Conservation (phyloP, 345 rosid genomes). For the Arabidopsis arenosa region DNA sequence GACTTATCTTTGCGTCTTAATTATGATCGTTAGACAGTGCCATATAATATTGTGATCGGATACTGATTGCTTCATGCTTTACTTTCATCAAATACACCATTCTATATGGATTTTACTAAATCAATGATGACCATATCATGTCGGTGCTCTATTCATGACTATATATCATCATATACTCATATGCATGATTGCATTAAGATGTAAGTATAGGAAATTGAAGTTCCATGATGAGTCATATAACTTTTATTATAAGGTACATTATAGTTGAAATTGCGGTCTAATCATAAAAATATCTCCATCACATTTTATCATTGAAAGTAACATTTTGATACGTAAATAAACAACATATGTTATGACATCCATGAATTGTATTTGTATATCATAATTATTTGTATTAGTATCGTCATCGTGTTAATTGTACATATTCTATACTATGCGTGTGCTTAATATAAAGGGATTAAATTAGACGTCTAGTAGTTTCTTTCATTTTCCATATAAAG, state of each 20-base stretch:
- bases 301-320: no score
- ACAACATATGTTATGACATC: no score
- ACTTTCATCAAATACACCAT: no score
- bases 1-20: constrained; percentile 23
- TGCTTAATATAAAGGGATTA: background rate
- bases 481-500: constrained; percentile 27
- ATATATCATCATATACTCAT: no score
- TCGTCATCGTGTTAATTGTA: background rate
- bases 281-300: no score
- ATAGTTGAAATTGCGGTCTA: no score
- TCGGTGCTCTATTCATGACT: background rate
- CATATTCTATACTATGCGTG: background rate
- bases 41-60: background rate
- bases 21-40: constrained; percentile 13
- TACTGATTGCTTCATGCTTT: constrained; percentile 5
- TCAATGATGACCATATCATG: background rate
- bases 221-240: background rate
- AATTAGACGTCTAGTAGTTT: constrained; percentile 26
- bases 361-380: background rate
- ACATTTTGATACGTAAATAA: no score
- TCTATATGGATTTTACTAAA: no score
- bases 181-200: background rate
- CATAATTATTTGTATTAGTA: background rate
- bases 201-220: background rate
- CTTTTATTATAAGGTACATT: background rate